Conservation (phyloP, 108 stramenopile species). For the Nitzschia palea region DNA sequence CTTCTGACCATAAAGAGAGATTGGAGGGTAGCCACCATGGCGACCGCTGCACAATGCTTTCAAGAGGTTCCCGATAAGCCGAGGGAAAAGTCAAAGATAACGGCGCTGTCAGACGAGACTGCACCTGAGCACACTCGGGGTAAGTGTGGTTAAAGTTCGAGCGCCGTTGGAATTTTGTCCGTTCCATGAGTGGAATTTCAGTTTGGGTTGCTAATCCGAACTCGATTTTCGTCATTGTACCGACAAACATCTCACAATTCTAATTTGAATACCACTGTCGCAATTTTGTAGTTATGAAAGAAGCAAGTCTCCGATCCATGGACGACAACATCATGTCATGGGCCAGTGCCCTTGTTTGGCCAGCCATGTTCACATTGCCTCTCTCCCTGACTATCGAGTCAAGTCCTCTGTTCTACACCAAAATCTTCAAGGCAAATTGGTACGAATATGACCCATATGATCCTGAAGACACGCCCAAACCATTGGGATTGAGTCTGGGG, state of each 20-base stretch:
- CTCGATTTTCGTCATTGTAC: neutral
- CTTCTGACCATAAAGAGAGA: no score
- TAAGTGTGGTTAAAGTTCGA: neutral
- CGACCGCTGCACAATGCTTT: neutral
- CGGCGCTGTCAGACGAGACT: neutral
- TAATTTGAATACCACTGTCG: neutral
- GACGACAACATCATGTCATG: conserved; percentile 40
- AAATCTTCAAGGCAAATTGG: conserved; percentile 66
- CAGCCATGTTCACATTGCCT: conserved; percentile 69
- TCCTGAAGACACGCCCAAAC: conserved; percentile 39
- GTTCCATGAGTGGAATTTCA: neutral
- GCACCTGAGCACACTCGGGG: neutral
- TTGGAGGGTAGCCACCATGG: no score
- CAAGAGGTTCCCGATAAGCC: neutral
- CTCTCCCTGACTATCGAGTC: conserved; percentile 46
- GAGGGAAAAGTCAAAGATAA: neutral
- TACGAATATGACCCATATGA: conserved; percentile 40
- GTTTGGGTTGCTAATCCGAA: neutral
- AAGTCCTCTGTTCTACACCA: conserved; percentile 47
- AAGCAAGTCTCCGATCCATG: neutral
- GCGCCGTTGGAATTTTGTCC: neutral
- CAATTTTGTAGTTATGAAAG: neutral
- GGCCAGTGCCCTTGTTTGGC: conserved; percentile 74
- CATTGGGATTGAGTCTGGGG: conserved; percentile 79
- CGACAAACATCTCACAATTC: neutral